Evolutionary conservation across 805 yeast genomes (phyloP).

Genomic region (Cephaloascus albidus): DNA sequence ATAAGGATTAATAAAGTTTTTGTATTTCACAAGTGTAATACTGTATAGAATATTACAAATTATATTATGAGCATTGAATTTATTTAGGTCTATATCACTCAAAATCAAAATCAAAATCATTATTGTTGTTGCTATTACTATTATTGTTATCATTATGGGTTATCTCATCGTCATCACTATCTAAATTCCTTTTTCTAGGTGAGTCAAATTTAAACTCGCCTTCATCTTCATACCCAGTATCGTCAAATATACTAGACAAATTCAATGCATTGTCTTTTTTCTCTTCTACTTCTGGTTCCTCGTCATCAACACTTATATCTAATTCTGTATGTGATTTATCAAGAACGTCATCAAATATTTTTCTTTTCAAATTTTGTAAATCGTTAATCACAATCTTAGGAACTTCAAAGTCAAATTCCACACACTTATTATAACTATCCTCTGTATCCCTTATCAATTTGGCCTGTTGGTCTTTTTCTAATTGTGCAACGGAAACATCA

Average conservation of each 20-base stretch:
- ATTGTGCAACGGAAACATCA: too few species aligned
- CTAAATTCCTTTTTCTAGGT: neutral
- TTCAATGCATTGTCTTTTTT: neutral
- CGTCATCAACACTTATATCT: too few species aligned
- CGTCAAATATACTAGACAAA: neutral
- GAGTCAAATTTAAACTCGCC: neutral
- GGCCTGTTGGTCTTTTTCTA: too few species aligned
- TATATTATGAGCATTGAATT: neutral
- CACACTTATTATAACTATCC: neutral
- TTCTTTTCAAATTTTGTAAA: neutral
- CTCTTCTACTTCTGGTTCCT: too few species aligned
- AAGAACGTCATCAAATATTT: too few species aligned
- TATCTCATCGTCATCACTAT: neutral
- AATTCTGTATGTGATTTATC: too few species aligned
- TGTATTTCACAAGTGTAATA: too few species aligned
- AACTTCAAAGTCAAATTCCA: neutral
- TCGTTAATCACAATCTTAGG: neutral
- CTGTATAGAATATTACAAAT: neutral
- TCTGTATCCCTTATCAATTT: neutral
- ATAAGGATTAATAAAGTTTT: too few species aligned
- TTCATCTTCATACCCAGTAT: too few species aligned
- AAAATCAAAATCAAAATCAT: slow-evolving; percentile 4
- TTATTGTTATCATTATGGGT: neutral
- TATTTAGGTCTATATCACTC: too few species aligned
- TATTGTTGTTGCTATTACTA: neutral